phyloP scores from a whole-genome alignment of 1,139 yeast species.

The Blastobotrys aristatus region DNA sequence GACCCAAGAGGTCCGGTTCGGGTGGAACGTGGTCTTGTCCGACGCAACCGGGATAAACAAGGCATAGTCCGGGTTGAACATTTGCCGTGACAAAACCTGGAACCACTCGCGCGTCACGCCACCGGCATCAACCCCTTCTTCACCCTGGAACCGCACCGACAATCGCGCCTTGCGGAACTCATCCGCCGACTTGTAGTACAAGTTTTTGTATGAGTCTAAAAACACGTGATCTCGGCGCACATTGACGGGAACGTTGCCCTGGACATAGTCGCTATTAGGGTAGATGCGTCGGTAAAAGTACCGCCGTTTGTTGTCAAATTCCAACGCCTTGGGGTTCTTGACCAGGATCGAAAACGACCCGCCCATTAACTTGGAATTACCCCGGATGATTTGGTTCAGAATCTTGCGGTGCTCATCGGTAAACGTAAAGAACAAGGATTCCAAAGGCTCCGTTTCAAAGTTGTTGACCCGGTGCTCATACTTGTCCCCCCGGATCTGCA shows the following conservation, averaged over 20 bases:
- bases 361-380: slow-evolving; percentile 89
- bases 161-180: slow-evolving; percentile 71
- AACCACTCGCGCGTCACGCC: slow-evolving; percentile 98
- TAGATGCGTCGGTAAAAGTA: slow-evolving; percentile 65
- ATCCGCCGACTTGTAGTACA: slow-evolving; percentile 74
- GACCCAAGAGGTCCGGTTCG: slow-evolving; percentile 86
- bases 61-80: slow-evolving; percentile 96
- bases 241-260: slow-evolving; percentile 48
- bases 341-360: slow-evolving; percentile 94
- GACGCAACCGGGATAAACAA: slow-evolving; percentile 87
- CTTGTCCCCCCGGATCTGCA: slow-evolving; percentile 37
- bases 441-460: slow-evolving; percentile 71
- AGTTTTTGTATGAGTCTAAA: slow-evolving; percentile 79
- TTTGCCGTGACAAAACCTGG: slow-evolving; percentile 87
- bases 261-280: slow-evolving; percentile 31
- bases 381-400: slow-evolving; percentile 85
- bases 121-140: slow-evolving; percentile 97
- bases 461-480: slow-evolving; percentile 59
- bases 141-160: slow-evolving; percentile 82
- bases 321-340: slow-evolving; percentile 82
- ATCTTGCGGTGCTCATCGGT: slow-evolving; percentile 89
- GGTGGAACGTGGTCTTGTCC: slow-evolving; percentile 92
- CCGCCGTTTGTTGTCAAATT: slow-evolving; percentile 89
- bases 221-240: slow-evolving; percentile 90
- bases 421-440: slow-evolving; percentile 74